These are phyloP conservation scores for Jasminum sambac DNA, from an alignment of 257 asterid species.

Conservation along the genomic window DNA sequence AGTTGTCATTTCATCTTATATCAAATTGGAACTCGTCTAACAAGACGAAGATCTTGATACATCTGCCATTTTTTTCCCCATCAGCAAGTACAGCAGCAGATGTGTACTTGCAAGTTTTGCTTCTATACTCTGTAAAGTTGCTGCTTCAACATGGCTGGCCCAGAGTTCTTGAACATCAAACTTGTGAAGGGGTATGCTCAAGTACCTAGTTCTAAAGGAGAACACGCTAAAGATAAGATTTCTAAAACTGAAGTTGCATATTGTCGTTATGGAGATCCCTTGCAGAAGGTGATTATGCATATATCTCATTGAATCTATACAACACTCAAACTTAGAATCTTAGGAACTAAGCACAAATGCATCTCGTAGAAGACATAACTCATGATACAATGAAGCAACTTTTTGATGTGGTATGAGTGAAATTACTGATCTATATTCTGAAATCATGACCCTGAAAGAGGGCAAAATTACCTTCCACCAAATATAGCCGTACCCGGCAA, in stretches of 20 bases:
- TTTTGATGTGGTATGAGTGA: neutral
- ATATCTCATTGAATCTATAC: neutral
- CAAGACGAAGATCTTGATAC: neutral
- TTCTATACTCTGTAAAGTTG: neutral
- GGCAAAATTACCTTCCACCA: slow-evolving; percentile 95
- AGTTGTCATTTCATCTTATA: neutral
- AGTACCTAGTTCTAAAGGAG: neutral
- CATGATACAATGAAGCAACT: neutral
- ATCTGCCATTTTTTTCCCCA: neutral
- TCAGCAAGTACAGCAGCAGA: neutral
- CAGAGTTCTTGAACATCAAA: too few relatives aligned
- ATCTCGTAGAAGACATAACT: neutral
- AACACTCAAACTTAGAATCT: neutral
- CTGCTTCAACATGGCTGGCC: too few relatives aligned
- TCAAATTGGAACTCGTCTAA: neutral
- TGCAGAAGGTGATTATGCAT: neutral
- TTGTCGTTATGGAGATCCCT: neutral
- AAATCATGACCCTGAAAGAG: slow-evolving; percentile 10
- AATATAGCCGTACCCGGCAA: slow-evolving; percentile 85
- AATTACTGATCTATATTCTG: neutral
- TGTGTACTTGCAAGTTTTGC: neutral
- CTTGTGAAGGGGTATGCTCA: neutral
- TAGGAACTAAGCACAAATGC: neutral
- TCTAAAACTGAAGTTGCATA: neutral
- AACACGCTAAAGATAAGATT: neutral